Evolutionary conservation across 139 green algal species (phyloP).

Genomic region (Zygnema cylindricum): DNA sequence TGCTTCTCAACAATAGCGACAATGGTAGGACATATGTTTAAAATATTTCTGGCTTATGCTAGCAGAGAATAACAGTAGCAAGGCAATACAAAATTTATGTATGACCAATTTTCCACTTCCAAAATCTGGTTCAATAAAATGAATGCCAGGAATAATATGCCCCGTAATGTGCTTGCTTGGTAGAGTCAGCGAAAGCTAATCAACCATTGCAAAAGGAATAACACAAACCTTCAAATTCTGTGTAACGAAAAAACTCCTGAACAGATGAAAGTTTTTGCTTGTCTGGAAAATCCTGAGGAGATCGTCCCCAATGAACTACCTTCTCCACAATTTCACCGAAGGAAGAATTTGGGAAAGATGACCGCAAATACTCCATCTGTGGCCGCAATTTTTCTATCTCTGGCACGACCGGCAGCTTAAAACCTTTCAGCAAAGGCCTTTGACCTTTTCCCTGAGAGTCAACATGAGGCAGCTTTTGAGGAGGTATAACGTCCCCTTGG

Average conservation of each 20-base stretch:
- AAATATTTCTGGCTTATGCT: too few species aligned
- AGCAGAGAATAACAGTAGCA: too few species aligned
- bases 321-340: neutral
- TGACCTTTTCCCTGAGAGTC: neutral
- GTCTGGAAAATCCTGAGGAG: conserved; percentile 19
- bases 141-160: too few species aligned
- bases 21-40: too few species aligned
- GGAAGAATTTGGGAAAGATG: neutral
- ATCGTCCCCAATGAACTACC: neutral
- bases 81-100: too few species aligned
- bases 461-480: neutral
- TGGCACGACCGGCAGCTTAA: neutral
- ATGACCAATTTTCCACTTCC: too few species aligned
- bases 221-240: conserved; percentile 39
- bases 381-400: neutral
- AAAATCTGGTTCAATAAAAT: too few species aligned
- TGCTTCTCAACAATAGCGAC: too few species aligned
- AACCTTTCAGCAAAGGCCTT: neutral
- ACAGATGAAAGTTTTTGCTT: conserved; percentile 53
- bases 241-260: conserved; percentile 61
- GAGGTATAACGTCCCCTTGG: neutral
- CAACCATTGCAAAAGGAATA: too few species aligned
- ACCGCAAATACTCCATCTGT: neutral
- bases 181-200: too few species aligned
- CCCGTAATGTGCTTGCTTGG: too few species aligned